These are phyloP conservation scores for Xylaria palmicola DNA, from an alignment of 495 filamentous ascomycete species.

Conservation along the genomic window DNA sequence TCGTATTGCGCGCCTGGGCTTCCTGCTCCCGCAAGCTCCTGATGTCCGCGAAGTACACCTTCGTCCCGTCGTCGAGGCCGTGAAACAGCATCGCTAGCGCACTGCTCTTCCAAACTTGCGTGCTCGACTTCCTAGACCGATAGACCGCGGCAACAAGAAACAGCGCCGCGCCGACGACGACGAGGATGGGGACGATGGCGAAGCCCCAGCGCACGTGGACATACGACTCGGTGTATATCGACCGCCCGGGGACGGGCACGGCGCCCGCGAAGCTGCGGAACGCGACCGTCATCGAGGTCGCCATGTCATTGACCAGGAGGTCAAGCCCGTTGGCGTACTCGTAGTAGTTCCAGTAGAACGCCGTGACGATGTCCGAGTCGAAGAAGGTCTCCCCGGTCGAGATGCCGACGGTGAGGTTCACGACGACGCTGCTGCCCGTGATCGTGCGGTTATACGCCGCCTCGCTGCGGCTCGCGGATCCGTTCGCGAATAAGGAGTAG, in stretches of 20 bases:
- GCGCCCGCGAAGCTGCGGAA: slow-evolving; percentile 19
- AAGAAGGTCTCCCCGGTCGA: slow-evolving; percentile 26
- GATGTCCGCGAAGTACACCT: slow-evolving; percentile 18
- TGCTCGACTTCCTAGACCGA: slow-evolving; percentile 8
- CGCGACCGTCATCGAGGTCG: slow-evolving; percentile 16
- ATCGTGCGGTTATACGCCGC: slow-evolving; percentile 16
- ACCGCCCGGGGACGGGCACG: slow-evolving; percentile 2
- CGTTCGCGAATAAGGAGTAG: slow-evolving; percentile 16
- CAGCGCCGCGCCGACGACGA: slow-evolving; percentile 13
- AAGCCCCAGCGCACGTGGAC: slow-evolving; percentile 22
- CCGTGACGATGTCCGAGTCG: slow-evolving; percentile 30
- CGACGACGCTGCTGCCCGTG: slow-evolving; percentile 16
- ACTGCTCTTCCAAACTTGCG: slow-evolving; percentile 27
- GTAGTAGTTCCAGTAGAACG: slow-evolving; percentile 34
- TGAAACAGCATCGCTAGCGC: slow-evolving; percentile 27
- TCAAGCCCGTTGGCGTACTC: slow-evolving; percentile 24
- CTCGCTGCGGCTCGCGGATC: slow-evolving; percentile 16
- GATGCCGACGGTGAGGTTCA: slow-evolving; percentile 30
- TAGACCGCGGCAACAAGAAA: slow-evolving; percentile 14
- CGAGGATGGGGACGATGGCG: slow-evolving; percentile 12
- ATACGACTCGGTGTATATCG: slow-evolving; percentile 18
- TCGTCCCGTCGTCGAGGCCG: slow-evolving; percentile 21
- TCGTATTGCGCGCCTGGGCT: slow-evolving; percentile 18
- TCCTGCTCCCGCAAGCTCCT: slow-evolving; percentile 20
- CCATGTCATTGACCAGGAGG: slow-evolving; percentile 20